Evolutionary conservation across 2,329 filamentous ascomycete genomes (phyloP), one percentile per base, ranked within the genome.

Genomic region (Cordyceps sp.): DNA sequence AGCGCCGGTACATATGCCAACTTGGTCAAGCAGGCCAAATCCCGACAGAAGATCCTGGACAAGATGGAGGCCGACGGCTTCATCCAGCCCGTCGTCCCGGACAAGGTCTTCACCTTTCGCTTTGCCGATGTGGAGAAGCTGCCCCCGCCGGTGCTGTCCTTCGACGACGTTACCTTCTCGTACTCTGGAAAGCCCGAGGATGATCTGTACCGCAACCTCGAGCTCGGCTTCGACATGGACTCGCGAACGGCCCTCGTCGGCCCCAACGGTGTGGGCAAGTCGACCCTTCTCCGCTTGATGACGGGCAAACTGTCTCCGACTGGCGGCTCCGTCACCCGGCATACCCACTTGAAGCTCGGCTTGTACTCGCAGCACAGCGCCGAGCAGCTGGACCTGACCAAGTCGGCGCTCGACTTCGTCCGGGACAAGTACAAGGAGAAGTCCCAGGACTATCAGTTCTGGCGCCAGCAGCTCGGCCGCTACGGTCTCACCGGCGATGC

Each of bases 41-140:
- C 90, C 27, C 78, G 90, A 42, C 90, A 98, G 63, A 98, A 98
- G 83, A 96, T 96, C 59, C 71, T 96, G 44, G 90, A 98, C 73
- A 98, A 98, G 78, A 98, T 98, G 90, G 88, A 96, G 70, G 90
- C 92, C 46, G 90, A 98, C 50, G 90, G 90, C 45, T 90, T 96
- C 60, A 96, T 98, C 54, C 79, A 98, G 61, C 82, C 84, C 35
- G 85, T 98, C 39, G 60, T 69, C 34, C 61, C 73, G 41, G 90
- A 98, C 61, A 73, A 75, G 39, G 79, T 93, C 52, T 98, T 98
- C 65, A 88, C 78, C 36, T 98, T 98, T 78, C 78, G 88, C 50
- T 98, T 98, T 58, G 90, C 90, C 44, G 86, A 96, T 50, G 90
- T 96, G 33, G 90, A 98, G 55, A 98, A 98, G 71, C 78, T 98